phyloP scores from a whole-genome alignment of 2,329 filamentous ascomycete genomes.

The Fusarium burgessii region DNA sequence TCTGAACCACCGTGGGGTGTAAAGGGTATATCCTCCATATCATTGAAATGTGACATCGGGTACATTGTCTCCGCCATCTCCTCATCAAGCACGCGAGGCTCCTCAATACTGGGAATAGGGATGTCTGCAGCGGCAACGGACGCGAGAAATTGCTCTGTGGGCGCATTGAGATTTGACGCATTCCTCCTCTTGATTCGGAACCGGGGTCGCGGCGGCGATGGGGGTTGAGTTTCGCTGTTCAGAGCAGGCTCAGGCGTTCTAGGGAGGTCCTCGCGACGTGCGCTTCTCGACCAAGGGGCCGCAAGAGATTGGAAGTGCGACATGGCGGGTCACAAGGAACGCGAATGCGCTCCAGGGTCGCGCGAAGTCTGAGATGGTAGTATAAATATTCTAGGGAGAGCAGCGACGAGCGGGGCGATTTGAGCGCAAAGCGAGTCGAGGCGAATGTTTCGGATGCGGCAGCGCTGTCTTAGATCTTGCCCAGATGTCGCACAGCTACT shows the following conservation, averaged over 20 bases:
- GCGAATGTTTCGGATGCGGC: slow-evolving; percentile 42
- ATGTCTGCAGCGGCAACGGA: slow-evolving; percentile 74
- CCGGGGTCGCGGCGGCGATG: slow-evolving; percentile 65
- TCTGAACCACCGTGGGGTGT: slow-evolving; percentile 50
- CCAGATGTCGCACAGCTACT: slow-evolving; percentile 21
- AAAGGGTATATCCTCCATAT: slow-evolving; percentile 50
- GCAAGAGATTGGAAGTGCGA: slow-evolving; percentile 59
- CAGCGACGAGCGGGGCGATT: slow-evolving; percentile 12
- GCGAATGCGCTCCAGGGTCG: slow-evolving; percentile 32
- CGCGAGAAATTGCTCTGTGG: slow-evolving; percentile 74
- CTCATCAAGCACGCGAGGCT: slow-evolving; percentile 60
- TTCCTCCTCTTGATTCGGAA: slow-evolving; percentile 68
- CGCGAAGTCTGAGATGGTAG: slow-evolving; percentile 13
- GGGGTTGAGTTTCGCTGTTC: slow-evolving; percentile 53
- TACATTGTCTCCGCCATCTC: slow-evolving; percentile 57
- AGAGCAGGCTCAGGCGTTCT: slow-evolving; percentile 66
- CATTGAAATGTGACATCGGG: slow-evolving; percentile 52
- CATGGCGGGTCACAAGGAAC: slow-evolving; percentile 53
- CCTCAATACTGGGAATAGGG: slow-evolving; percentile 73
- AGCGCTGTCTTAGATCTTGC: slow-evolving; percentile 41
- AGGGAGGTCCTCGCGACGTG: slow-evolving; percentile 55
- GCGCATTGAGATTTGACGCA: slow-evolving; percentile 65
- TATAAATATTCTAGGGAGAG: slow-evolving; percentile 30
- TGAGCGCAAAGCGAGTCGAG: slow-evolving; percentile 30
- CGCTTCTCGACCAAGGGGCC: slow-evolving; percentile 59